Evolutionary conservation across 148 eudicot genomes (phyloP), one percentile per base, ranked within the genome.

Genomic region (Oxyria digyna): DNA sequence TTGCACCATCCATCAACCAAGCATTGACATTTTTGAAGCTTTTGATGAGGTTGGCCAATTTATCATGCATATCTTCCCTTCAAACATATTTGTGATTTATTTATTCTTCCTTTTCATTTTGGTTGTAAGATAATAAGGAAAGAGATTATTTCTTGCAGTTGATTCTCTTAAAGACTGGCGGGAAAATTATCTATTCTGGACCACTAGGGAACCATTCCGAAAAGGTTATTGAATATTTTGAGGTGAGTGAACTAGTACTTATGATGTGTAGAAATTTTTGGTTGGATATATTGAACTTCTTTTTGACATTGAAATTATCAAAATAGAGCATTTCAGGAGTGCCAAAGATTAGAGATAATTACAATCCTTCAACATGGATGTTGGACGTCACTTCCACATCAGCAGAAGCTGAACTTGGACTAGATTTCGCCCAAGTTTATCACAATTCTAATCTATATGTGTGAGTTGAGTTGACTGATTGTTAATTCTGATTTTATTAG

Each of bases 341-440:
- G 50, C 84, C 84, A 42, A 85, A 78, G 78, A 87, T 87, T 35
- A 80, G 32, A 84, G 72, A 80, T 74, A 85, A 87, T 29, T 84
- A 82, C 78, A 92, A 92, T 74, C 97, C 96, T 62, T 91, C 97
- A 23, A 87, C 97, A 52, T 92, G 97, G 97, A 85, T 84, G 84
- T 70, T 89, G 65, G 96, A 92, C 68, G 87, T 92, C 77, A 87
- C 89, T 73, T 89, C 94, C 37, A 55, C 82, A 63, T 87, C 93
- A 31, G 42, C 86, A 74, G 97, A 92, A 85, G 73, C 77, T 49
- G 81, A 81, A 59, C 77, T 87, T 69, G 85, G 84, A 17, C 55
- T 84, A 67, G 94, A 89, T 74, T 87, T 92, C 69, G 83, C 87
- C 9, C 69, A 85, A 73, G 65, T 79, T 68, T 92, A 87, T 68